Percentiles rank a stretch among this genome's conserved stretches.
Conservation (phyloP, 176 grass and related monocot genomes). For the Musa beccarii region DNA sequence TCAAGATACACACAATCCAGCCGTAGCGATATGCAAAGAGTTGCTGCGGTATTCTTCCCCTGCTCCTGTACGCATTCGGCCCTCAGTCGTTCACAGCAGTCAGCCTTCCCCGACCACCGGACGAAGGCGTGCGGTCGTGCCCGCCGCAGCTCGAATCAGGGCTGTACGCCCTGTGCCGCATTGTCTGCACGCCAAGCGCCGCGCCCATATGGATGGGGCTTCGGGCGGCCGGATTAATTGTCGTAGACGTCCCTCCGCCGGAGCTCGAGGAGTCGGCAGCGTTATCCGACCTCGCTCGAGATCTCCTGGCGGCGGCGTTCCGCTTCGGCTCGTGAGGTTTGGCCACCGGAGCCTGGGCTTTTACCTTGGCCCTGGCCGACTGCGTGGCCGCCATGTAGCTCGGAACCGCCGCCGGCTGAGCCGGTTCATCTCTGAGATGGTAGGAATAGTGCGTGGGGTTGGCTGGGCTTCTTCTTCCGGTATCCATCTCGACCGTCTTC, state of each 20-base stretch:
- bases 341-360: constrained; percentile 11
- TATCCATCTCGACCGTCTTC: constrained; percentile 66
- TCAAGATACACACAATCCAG: too few relatives aligned
- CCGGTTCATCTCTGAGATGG: not conserved
- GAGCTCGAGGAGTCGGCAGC: constrained; percentile 40
- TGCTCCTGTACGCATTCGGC: too few relatives aligned
- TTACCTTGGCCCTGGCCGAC: constrained; percentile 72
- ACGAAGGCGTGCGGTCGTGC: constrained; percentile 23
- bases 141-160: constrained; percentile 35
- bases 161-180: constrained; percentile 19
- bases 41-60: too few relatives aligned
- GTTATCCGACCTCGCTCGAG: not conserved
- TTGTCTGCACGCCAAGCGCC: constrained; percentile 6
- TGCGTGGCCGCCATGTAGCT: constrained; percentile 84
- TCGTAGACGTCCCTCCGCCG: constrained; percentile 14
- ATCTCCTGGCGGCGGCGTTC: not conserved
- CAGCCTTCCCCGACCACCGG: constrained; percentile 10
- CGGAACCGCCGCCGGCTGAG: constrained; percentile 20
- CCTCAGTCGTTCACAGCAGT: not conserved
- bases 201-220: constrained; percentile 24
- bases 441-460: constrained; percentile 11
- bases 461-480: constrained; percentile 17
- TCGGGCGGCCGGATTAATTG: not conserved
- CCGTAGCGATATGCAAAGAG: too few relatives aligned
- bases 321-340: not conserved